A percentile compares a stretch with the other conserved stretches of the same genome.
Conservation (phyloP, 2,329 filamentous ascomycete species). For the Mycocentrospora acerina region DNA sequence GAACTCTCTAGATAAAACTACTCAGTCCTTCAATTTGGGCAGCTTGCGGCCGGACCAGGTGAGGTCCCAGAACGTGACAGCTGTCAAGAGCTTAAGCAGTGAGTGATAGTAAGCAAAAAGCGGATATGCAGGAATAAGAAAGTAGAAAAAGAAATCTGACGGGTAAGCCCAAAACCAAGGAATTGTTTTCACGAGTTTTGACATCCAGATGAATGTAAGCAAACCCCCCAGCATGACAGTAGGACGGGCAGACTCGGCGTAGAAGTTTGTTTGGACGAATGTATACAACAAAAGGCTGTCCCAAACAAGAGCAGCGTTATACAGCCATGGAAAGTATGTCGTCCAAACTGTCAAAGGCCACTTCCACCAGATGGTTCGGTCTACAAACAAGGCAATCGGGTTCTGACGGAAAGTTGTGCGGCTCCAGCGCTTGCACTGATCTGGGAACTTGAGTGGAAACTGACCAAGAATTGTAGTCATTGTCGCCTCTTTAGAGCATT, state of each 20-base stretch:
- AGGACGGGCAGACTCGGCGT: slow-evolving; percentile 4
- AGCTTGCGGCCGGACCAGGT: slow-evolving; percentile 18
- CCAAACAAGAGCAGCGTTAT: slow-evolving; percentile 26
- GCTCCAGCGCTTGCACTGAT: slow-evolving; percentile 29
- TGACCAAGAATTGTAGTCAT: slow-evolving; percentile 52
- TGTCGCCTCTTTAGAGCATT: slow-evolving; percentile 50
- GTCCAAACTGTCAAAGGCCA: slow-evolving; percentile 26
- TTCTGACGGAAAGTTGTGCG: slow-evolving; percentile 28
- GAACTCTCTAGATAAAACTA: too few relatives aligned
- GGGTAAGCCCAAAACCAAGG: slow-evolving; percentile 23
- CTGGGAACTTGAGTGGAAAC: slow-evolving; percentile 14
- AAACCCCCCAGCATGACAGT: slow-evolving; percentile 3
- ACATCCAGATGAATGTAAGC: slow-evolving; percentile 13
- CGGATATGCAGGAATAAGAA: slow-evolving; percentile 17
- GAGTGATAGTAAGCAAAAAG: slow-evolving; percentile 23
- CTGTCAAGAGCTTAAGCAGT: slow-evolving; percentile 16
- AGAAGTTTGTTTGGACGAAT: slow-evolving; percentile 9
- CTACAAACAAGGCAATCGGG: slow-evolving; percentile 18
- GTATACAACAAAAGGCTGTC: slow-evolving; percentile 13
- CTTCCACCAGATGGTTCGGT: slow-evolving; percentile 25
- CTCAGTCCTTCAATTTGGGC: too few relatives aligned
- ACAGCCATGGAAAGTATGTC: slow-evolving; percentile 27
- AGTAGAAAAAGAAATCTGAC: slow-evolving; percentile 21
- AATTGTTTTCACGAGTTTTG: slow-evolving; percentile 25
- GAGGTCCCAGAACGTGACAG: slow-evolving; percentile 15